Evolutionary conservation across 2,329 filamentous ascomycete species (phyloP).

Genomic region (Fusarium musae): DNA sequence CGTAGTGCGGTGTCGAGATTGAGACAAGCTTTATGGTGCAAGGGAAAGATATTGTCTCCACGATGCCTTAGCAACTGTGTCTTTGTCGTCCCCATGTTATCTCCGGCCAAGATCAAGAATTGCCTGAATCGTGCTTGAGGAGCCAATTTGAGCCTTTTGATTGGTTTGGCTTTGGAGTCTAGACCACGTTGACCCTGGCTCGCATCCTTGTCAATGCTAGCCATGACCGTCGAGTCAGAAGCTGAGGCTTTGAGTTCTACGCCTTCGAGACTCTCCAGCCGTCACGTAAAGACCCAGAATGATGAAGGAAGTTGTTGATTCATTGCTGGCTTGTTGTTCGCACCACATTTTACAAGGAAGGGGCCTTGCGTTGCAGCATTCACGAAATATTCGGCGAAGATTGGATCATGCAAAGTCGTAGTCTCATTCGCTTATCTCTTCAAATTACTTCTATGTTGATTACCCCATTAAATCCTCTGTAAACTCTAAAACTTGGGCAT

Average conservation of each 20-base stretch:
- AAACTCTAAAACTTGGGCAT: constrained; percentile 30
- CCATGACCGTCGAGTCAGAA: background rate
- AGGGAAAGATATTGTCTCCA: background rate
- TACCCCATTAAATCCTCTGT: background rate
- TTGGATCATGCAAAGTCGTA: background rate
- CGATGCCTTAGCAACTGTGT: background rate
- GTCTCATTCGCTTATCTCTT: background rate
- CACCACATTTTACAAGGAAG: too few species aligned
- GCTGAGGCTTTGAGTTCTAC: background rate
- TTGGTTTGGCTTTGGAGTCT: background rate
- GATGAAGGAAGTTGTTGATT: background rate
- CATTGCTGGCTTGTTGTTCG: background rate
- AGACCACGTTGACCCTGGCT: background rate
- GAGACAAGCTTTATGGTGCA: background rate
- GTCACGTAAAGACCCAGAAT: background rate
- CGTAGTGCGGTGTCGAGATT: background rate
- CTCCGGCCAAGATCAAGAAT: background rate
- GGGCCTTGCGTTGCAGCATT: background rate
- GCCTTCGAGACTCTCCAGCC: background rate
- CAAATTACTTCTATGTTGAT: background rate
- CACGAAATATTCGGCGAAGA: background rate
- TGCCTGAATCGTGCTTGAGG: constrained; percentile 2
- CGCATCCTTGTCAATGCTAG: background rate
- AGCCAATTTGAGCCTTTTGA: background rate
- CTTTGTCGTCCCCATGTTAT: background rate